Evolutionary conservation across 768 basidiomycete genomes (phyloP).

Genomic region (Termitomyces sp.): DNA sequence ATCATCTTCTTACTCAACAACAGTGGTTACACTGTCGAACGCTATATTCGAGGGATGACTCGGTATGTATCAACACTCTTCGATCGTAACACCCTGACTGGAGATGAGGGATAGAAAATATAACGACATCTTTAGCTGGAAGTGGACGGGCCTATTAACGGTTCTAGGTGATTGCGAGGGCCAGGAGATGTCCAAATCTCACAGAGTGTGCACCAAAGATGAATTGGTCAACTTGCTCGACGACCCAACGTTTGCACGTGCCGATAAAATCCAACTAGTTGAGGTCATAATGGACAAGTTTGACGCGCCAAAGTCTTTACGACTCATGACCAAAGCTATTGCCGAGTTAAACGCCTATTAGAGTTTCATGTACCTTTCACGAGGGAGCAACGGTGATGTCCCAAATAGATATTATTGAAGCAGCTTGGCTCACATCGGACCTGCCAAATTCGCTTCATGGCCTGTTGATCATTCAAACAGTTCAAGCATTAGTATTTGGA

Average conservation of each 20-base stretch:
- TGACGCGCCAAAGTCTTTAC: slow-evolving; percentile 67
- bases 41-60: slow-evolving; percentile 61
- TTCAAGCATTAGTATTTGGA: too few species aligned
- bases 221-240: slow-evolving; percentile 68
- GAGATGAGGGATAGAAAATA: slow-evolving; percentile 48
- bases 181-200: slow-evolving; percentile 48
- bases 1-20: slow-evolving; percentile 85
- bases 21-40: slow-evolving; percentile 84
- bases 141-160: slow-evolving; percentile 58
- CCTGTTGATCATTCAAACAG: too few species aligned
- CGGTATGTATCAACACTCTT: slow-evolving; percentile 26
- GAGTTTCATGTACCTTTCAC: neutral
- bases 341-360: slow-evolving; percentile 44
- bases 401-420: neutral
- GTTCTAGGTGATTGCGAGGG: slow-evolving; percentile 49
- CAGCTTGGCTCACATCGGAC: neutral
- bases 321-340: slow-evolving; percentile 49
- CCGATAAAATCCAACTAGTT: slow-evolving; percentile 70
- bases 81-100: neutral
- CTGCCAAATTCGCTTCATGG: neutral
- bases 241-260: slow-evolving; percentile 52
- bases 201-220: slow-evolving; percentile 59
- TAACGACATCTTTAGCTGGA: slow-evolving; percentile 84
- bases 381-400: neutral
- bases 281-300: slow-evolving; percentile 72